phyloP scores from a whole-genome alignment of 225 moss, liverwort and hornwort genomes.

The Antitrichia curtipendula region DNA sequence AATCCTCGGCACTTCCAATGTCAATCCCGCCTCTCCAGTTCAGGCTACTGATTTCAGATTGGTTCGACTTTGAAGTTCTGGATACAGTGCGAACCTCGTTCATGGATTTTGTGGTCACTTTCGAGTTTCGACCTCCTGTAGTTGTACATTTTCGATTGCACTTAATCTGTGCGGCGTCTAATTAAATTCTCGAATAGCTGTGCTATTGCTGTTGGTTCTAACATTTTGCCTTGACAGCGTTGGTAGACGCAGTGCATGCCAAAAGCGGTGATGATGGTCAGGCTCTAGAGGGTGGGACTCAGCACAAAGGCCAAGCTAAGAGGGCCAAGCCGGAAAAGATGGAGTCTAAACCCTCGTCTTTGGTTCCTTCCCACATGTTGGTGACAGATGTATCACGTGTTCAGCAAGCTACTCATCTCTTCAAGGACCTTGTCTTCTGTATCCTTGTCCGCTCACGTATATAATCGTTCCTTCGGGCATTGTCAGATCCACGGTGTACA shows the following conservation, averaged over 20 bases:
- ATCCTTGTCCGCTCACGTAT: slow-evolving; percentile 29
- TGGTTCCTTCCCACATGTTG: slow-evolving; percentile 77
- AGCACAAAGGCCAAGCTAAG: slow-evolving; percentile 9
- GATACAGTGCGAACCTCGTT: not conserved
- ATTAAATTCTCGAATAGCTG: not conserved
- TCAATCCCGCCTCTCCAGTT: not conserved
- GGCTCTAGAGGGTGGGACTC: slow-evolving; percentile 15
- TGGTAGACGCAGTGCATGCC: slow-evolving; percentile 57
- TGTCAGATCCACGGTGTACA: not conserved
- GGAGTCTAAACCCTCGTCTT: slow-evolving; percentile 26
- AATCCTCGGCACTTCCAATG: not conserved
- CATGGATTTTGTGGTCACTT: not conserved
- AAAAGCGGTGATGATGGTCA: slow-evolving; percentile 18
- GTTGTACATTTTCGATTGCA: not conserved
- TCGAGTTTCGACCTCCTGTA: not conserved
- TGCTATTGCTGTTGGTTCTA: not conserved
- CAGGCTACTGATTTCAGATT: not conserved
- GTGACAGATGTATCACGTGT: slow-evolving; percentile 76
- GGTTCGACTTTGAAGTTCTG: not conserved
- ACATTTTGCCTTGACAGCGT: slow-evolving; percentile 26
- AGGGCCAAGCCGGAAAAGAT: slow-evolving; percentile 39
- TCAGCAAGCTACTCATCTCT: slow-evolving; percentile 43
- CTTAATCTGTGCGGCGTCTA: not conserved
- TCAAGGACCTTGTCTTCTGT: slow-evolving; percentile 65
- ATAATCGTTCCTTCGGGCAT: not conserved